phyloP scores from a whole-genome alignment of 2,329 filamentous ascomycete genomes.

The Aureobasidium sp. region DNA sequence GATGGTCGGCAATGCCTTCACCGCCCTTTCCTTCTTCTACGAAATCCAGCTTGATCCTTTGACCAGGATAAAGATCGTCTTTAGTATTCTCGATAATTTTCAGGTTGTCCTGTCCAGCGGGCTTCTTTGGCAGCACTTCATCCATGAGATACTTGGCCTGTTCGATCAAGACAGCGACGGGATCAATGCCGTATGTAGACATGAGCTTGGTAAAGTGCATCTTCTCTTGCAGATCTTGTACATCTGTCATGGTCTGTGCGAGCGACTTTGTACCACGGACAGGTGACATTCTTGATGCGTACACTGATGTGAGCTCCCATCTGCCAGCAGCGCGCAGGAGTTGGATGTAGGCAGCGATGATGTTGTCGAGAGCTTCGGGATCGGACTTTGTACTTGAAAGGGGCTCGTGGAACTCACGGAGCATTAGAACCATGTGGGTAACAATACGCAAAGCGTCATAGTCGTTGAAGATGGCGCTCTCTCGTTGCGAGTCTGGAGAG shows the following conservation, averaged over 20 bases:
- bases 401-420: slow-evolving; percentile 43
- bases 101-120: slow-evolving; percentile 19
- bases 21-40: slow-evolving; percentile 54
- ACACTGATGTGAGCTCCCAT: slow-evolving; percentile 75
- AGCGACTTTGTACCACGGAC: slow-evolving; percentile 63
- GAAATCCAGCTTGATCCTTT: slow-evolving; percentile 63
- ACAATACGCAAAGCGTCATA: slow-evolving; percentile 39
- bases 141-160: slow-evolving; percentile 44
- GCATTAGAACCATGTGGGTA: slow-evolving; percentile 55
- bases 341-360: slow-evolving; percentile 75
- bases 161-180: slow-evolving; percentile 63
- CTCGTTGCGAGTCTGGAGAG: slow-evolving; percentile 15
- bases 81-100: slow-evolving; percentile 48
- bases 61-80: slow-evolving; percentile 45
- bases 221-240: slow-evolving; percentile 60
- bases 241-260: slow-evolving; percentile 67
- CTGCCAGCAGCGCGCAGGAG: slow-evolving; percentile 66
- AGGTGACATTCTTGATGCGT: slow-evolving; percentile 69
- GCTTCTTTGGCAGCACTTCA: slow-evolving; percentile 17
- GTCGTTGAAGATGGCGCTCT: slow-evolving; percentile 32
- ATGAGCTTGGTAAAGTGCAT: slow-evolving; percentile 66
- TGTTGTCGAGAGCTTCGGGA: slow-evolving; percentile 46
- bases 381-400: slow-evolving; percentile 23
- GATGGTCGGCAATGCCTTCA: slow-evolving; percentile 67
- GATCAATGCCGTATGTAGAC: slow-evolving; percentile 64